phyloP scores from a whole-genome alignment of 768 basidiomycete genomes.

The Royoungia palumana region DNA sequence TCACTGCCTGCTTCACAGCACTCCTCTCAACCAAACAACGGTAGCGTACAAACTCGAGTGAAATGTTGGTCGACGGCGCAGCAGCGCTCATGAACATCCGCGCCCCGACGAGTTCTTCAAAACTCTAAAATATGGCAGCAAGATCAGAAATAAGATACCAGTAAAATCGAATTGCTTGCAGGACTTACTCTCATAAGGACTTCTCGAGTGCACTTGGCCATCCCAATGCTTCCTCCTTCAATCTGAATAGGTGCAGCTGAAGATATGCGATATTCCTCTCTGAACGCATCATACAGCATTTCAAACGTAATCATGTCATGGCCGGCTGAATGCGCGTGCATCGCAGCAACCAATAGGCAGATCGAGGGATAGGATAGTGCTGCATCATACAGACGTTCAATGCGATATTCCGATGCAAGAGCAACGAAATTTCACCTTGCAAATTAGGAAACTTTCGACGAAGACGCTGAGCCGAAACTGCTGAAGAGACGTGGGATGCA shows the following conservation, averaged over 20 bases:
- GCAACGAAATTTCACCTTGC: constrained; percentile 40
- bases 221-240: constrained; percentile 71
- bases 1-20: constrained; percentile 66
- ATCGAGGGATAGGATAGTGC: constrained; percentile 75
- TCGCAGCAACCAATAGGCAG: constrained; percentile 81
- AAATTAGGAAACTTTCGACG: constrained; percentile 53
- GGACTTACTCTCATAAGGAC: constrained; percentile 63
- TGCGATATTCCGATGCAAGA: neutral
- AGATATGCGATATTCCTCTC: constrained; percentile 69
- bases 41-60: constrained; percentile 74
- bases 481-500: constrained; percentile 38
- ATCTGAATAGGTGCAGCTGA: constrained; percentile 71
- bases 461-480: constrained; percentile 51
- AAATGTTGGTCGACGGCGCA: constrained; percentile 45
- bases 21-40: constrained; percentile 60
- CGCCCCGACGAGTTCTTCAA: constrained; percentile 60
- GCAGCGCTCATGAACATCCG: constrained; percentile 55
- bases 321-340: constrained; percentile 73
- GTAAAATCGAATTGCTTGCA: neutral
- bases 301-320: constrained; percentile 86
- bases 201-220: constrained; percentile 61
- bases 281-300: constrained; percentile 80
- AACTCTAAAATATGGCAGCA: constrained; percentile 53
- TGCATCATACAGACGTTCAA: constrained; percentile 32
- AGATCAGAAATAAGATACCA: constrained; percentile 1